A percentile compares a stretch with the other conserved stretches of the same genome.
These are phyloP conservation scores for Claviceps quebecensis DNA, from an alignment of 2,329 filamentous ascomycete species.

Conservation along the genomic window DNA sequence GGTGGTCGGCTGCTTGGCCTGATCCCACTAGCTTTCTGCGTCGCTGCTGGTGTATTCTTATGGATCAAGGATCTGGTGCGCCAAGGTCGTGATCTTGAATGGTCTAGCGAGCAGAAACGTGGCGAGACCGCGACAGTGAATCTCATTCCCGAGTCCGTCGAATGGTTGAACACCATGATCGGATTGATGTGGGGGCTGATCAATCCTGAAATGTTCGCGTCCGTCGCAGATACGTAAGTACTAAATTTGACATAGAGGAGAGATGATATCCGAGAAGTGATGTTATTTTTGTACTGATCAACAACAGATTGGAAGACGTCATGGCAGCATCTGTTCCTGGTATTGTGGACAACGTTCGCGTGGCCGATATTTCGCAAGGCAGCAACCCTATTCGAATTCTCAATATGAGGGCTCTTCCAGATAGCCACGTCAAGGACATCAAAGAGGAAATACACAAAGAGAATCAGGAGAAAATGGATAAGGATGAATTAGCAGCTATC, in stretches of 20 bases:
- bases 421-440: slow-evolving; percentile 65
- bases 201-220: slow-evolving; percentile 90
- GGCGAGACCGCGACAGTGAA: slow-evolving; percentile 79
- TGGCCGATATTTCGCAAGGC: slow-evolving; percentile 89
- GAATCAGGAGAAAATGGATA: slow-evolving; percentile 69
- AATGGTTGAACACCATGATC: slow-evolving; percentile 89
- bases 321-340: slow-evolving; percentile 92
- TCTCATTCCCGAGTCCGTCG: slow-evolving; percentile 80
- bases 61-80: slow-evolving; percentile 82
- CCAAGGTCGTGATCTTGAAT: slow-evolving; percentile 72
- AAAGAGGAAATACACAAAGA: slow-evolving; percentile 68
- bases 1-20: slow-evolving; percentile 66
- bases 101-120: slow-evolving; percentile 73
- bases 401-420: slow-evolving; percentile 68
- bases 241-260: background rate
- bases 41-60: slow-evolving; percentile 67
- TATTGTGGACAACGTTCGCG: slow-evolving; percentile 84
- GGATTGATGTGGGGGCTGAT: slow-evolving; percentile 79
- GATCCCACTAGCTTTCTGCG: slow-evolving; percentile 55
- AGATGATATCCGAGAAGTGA: background rate
- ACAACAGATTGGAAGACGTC: slow-evolving; percentile 48
- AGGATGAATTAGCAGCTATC: slow-evolving; percentile 73
- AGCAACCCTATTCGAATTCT: slow-evolving; percentile 80
- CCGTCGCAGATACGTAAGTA: slow-evolving; percentile 64
- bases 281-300: background rate